These are phyloP conservation scores for Penicillium herquei DNA, from an alignment of 495 filamentous ascomycete species.

Conservation along the genomic window DNA sequence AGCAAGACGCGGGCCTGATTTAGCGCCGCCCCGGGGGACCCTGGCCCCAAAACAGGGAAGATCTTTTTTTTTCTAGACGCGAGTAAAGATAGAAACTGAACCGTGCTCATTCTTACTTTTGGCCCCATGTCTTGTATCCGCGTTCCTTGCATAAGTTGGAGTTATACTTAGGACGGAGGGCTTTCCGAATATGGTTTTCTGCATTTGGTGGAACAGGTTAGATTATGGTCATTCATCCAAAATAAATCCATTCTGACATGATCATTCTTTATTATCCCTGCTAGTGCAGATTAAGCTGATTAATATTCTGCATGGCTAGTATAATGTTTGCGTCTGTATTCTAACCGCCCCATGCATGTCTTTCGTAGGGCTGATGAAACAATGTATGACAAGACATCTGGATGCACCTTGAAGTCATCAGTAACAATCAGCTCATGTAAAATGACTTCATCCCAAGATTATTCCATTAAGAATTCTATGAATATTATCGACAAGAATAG, in stretches of 20 bases:
- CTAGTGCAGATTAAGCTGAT: no score
- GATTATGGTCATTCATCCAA: background rate
- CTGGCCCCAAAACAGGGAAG: background rate
- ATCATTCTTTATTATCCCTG: background rate
- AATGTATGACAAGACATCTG: background rate
- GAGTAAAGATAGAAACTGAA: slow-evolving; percentile 3
- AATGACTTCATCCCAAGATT: no score
- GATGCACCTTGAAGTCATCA: background rate
- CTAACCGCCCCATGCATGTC: background rate
- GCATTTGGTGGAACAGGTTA: no score
- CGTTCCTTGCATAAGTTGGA: background rate
- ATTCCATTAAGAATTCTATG: no score
- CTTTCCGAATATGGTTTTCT: background rate
- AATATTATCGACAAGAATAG: no score
- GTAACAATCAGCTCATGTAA: background rate
- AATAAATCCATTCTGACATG: background rate
- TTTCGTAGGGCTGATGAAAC: background rate
- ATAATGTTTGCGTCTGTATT: no score
- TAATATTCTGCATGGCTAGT: no score
- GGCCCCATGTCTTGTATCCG: background rate
- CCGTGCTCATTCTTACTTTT: slow-evolving; percentile 1
- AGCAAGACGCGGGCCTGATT: slow-evolving; percentile 44
- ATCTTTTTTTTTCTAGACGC: no score
- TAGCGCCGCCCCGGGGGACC: slow-evolving; percentile 9
- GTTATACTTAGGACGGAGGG: background rate